A percentile compares a stretch with the other conserved stretches of the same genome.
Conservation (phyloP, 2,329 filamentous ascomycete genomes). For the Apiospora hydei region DNA sequence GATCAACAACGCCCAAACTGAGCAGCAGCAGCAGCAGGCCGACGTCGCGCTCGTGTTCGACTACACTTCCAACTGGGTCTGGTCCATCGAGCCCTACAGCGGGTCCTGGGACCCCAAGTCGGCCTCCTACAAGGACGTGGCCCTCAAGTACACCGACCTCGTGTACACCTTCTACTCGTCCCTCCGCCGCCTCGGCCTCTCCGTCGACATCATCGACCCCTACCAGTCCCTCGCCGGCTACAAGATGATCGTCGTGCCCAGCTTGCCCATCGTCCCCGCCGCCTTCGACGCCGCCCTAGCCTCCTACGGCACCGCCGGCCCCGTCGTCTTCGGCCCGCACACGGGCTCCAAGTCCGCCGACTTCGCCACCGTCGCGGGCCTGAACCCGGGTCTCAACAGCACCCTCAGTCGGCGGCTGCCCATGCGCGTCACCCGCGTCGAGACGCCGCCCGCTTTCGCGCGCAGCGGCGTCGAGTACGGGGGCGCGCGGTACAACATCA, state of each 20-base stretch:
- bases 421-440: conserved; percentile 35
- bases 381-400: conserved; percentile 31
- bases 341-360: conserved; percentile 32
- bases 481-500: conserved; percentile 32
- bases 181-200: conserved; percentile 35
- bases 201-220: conserved; percentile 33
- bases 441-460: conserved; percentile 34
- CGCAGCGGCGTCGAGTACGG: conserved; percentile 32
- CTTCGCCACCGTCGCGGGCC: conserved; percentile 31
- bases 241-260: conserved; percentile 35
- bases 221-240: conserved; percentile 33
- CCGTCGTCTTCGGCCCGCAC: conserved; percentile 34
- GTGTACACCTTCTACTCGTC: conserved; percentile 34
- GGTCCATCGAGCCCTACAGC: conserved; percentile 36
- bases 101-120: conserved; percentile 34
- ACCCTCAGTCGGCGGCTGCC: conserved; percentile 32
- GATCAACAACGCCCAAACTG: conserved; percentile 8
- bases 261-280: conserved; percentile 33
- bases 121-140: conserved; percentile 29
- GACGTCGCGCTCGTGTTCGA: conserved; percentile 35
- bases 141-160: conserved; percentile 31
- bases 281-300: conserved; percentile 29
- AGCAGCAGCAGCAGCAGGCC: conserved; percentile 26
- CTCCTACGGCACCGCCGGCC: conserved; percentile 26
- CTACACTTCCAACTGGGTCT: conserved; percentile 34